Base-by-base conservation (phyloP, 192 early-diverging fungal species). In the Coemansia sp. region DNA sequence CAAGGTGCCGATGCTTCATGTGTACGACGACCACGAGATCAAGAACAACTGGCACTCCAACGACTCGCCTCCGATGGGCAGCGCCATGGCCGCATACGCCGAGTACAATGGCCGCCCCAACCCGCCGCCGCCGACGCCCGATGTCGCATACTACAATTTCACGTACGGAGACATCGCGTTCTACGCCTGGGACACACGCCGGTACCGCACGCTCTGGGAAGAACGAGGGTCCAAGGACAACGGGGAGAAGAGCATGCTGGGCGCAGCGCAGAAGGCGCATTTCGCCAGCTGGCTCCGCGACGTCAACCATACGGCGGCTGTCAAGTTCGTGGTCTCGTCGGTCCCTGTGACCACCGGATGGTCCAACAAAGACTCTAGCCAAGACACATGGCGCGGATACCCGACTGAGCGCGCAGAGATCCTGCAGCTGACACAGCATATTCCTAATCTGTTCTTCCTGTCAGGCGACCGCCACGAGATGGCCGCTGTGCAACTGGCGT, bases 1-100 rank as follows among this genome's bases (percentile, higher is more conserved):
- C 62, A 65, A 63, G 20, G 66, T 82, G 25, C 79, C 83, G 17
- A 79, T 69, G 72, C 49, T 79, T 10, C 75, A 82, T 46, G 71
- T 82, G 6, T 85, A 85, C 53, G 83, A 85, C 63, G 83, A 85
- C 70, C 83, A 85, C 42, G 83, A 85, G 62, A 76, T 85, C 53
- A 62, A 69, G 57, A 85, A 85, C 69, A 79, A 85, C 71, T 85
- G 83, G 83, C 73, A 81, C 49, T 29, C 41, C 23, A 65, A 72
- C 52, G 71, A 76, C 20, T 17, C 46, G 11, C 50, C 57, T 38
- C 79, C 79, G 8, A 79, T 79, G 73, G 65, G 57, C 54, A 74
- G 38, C 59, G 83, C 83, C n/a, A 59, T 76, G 61, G 35, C 50
- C 3, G 83, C 83, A 0, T 85, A 70, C 58, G 41, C 73, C 66